Evolutionary conservation across 2,329 filamentous ascomycete genomes (phyloP).

Genomic region (Chalaropsis ovoidea): DNA sequence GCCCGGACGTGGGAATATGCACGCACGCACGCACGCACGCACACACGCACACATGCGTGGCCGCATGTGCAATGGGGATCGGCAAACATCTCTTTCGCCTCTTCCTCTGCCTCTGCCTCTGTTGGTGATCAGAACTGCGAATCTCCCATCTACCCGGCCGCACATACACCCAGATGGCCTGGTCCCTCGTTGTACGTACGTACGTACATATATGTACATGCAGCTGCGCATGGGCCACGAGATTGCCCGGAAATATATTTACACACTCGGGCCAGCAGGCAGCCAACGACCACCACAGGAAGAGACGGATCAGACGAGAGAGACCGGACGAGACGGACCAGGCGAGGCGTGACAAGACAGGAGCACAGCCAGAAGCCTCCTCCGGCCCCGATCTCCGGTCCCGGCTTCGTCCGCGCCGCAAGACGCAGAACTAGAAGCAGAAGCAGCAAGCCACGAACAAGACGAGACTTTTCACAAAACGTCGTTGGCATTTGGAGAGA

Average conservation of each 20-base stretch:
- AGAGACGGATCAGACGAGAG: too few relatives aligned
- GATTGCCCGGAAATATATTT: constrained; percentile 1
- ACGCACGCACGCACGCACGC: too few relatives aligned
- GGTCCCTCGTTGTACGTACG: not conserved
- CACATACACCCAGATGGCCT: constrained; percentile 3
- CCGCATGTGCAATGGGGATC: not conserved
- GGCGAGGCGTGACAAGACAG: too few relatives aligned
- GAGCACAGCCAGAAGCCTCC: too few relatives aligned
- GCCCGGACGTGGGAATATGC: too few relatives aligned
- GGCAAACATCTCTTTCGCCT: not conserved
- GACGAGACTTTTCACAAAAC: too few relatives aligned
- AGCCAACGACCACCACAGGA: not conserved
- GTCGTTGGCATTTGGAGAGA: too few relatives aligned
- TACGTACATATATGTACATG: not conserved
- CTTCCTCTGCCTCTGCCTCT: not conserved
- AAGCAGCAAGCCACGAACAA: too few relatives aligned
- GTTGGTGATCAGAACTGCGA: not conserved
- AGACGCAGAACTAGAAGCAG: too few relatives aligned
- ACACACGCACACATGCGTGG: not conserved
- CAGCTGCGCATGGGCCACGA: not conserved
- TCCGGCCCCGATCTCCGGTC: too few relatives aligned
- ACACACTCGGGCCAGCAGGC: not conserved
- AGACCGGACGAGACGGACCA: too few relatives aligned
- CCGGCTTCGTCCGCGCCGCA: too few relatives aligned
- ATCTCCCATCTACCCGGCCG: not conserved